These are phyloP conservation scores for Dittrichia graveolens DNA, from an alignment of 129 eudicot genomes.

Conservation along the genomic window DNA sequence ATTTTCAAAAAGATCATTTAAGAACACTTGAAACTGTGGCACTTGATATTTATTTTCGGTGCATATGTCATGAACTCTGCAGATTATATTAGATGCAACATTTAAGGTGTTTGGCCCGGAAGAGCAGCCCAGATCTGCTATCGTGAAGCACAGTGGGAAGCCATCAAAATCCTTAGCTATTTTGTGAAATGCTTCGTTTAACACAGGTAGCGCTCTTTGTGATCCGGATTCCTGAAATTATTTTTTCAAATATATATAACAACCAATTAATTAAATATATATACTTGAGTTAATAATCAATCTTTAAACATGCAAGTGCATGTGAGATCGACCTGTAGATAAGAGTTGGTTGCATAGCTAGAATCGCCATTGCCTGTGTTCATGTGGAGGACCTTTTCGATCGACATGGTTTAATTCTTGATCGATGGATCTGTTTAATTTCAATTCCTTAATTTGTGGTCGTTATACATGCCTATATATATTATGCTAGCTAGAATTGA, in stretches of 20 bases:
- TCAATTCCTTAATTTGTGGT: no score
- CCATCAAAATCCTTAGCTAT: conserved; percentile 7
- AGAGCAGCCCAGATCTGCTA: conserved; percentile 43
- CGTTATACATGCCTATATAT: no score
- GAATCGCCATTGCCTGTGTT: conserved; percentile 16
- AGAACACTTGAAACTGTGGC: conserved; percentile 35
- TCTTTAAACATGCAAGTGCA: not conserved
- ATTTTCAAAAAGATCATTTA: conserved; percentile 34
- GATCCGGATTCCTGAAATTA: conserved; percentile 9
- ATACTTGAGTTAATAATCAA: not conserved
- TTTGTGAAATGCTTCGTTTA: conserved; percentile 23
- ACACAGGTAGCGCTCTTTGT: not conserved
- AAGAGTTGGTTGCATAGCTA: conserved; percentile 26
- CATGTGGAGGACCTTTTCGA: conserved; percentile 18
- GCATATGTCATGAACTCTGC: conserved; percentile 1
- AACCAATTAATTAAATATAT: no score
- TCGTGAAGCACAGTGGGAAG: conserved; percentile 11
- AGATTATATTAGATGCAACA: conserved; percentile 15
- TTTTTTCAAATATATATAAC: not conserved
- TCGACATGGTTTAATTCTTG: conserved; percentile 3
- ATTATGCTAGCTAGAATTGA: no score
- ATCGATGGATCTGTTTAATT: no score
- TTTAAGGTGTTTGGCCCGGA: conserved; percentile 33
- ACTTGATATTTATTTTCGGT: not conserved
- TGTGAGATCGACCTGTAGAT: conserved; percentile 8